Evolutionary conservation across 768 basidiomycete genomes (phyloP).

Genomic region (Exsudoporus frostii): DNA sequence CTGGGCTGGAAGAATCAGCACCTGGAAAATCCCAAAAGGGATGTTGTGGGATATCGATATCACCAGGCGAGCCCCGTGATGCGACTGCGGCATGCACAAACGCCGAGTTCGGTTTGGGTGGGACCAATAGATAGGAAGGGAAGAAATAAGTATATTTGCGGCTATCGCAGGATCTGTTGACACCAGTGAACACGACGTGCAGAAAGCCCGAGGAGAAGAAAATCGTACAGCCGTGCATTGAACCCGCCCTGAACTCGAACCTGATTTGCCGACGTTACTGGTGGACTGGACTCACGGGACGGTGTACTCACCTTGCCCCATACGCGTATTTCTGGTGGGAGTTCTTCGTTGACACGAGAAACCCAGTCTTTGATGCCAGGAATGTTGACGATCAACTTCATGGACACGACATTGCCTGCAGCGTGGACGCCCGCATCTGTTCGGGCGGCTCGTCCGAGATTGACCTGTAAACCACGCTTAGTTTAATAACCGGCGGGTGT

Average conservation of each 20-base stretch:
- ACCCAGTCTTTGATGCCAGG: constrained; percentile 72
- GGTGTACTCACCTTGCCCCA: constrained; percentile 74
- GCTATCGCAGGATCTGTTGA: constrained; percentile 79
- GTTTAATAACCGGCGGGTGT: neutral
- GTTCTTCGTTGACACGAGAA: constrained; percentile 71
- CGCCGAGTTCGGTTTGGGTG: constrained; percentile 75
- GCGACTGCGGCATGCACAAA: constrained; percentile 42
- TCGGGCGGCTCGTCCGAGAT: constrained; percentile 82
- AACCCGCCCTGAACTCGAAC: constrained; percentile 77
- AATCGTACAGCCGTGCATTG: constrained; percentile 65
- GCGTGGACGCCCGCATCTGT: constrained; percentile 99
- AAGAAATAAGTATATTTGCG: constrained; percentile 98
- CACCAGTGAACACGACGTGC: neutral
- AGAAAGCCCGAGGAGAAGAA: neutral
- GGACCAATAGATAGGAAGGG: constrained; percentile 88
- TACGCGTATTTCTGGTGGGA: constrained; percentile 91
- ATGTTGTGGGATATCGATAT: constrained; percentile 33
- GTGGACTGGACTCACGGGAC: neutral
- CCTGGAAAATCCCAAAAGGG: constrained; percentile 59
- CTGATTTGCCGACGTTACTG: constrained; percentile 31
- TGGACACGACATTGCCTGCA: constrained; percentile 87
- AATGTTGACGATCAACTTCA: constrained; percentile 82
- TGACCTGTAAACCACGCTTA: constrained; percentile 50
- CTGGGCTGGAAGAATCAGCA: constrained; percentile 37
- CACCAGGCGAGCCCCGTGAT: constrained; percentile 5